phyloP scores from a whole-genome alignment of 345 rosid genomes.

The thale cress (Arabidopsis thaliana) region TAIR10.1 NC_003071.7:13018501-13019000 shows the following conservation, averaged over 20 bases:
- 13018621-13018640: background rate
- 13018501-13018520: background rate
- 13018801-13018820: slow-evolving; percentile 39
- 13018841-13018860: slow-evolving; percentile 34
- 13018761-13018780: slow-evolving; percentile 39
- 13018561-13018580: slow-evolving; percentile 34
- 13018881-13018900: slow-evolving; percentile 8
- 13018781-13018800: slow-evolving; percentile 41
- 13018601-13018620: no score
- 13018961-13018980: no score
- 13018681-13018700: background rate
- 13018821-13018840: slow-evolving; percentile 41
- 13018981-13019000: no score
- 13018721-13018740: background rate
- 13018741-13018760: slow-evolving; percentile 33
- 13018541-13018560: slow-evolving; percentile 34
- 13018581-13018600: background rate
- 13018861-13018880: background rate
- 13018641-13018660: background rate
- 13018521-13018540: background rate
- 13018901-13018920: background rate
- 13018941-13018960: background rate
- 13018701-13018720: no score
- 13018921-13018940: slow-evolving; percentile 21
- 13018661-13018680: background rate